Evolutionary conservation across 164 flowering plant genomes (phyloP).

Genomic region (Akebia trifoliata): DNA sequence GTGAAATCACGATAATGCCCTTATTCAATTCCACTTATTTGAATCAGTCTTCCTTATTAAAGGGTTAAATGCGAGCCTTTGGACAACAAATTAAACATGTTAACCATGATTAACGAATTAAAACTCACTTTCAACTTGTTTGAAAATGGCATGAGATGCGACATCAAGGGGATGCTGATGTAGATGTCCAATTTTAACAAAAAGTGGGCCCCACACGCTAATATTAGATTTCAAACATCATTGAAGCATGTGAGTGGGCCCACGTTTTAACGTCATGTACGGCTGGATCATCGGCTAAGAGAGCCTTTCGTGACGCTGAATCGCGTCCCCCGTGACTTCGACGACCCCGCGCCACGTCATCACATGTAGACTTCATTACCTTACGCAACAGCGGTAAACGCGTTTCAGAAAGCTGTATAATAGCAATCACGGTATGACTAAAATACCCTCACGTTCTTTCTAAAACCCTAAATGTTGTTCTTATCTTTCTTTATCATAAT

Average conservation of each 20-base stretch:
- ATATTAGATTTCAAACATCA: background rate
- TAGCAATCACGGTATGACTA: no score
- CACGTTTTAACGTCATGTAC: conserved; percentile 28
- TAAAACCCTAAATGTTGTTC: no score
- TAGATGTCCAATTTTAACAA: no score
- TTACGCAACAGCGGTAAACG: no score
- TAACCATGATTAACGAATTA: background rate
- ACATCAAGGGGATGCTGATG: background rate
- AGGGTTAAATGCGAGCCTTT: no score
- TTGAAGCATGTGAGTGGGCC: conserved; percentile 10
- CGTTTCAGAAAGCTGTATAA: no score
- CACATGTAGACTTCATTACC: no score
- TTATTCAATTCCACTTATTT: background rate
- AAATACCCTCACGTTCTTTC: no score
- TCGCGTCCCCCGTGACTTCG: conserved; percentile 22
- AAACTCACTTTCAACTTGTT: background rate
- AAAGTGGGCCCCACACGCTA: background rate
- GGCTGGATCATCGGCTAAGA: conserved; percentile 40
- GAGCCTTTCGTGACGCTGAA: conserved; percentile 13
- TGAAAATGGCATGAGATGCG: background rate
- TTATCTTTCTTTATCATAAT: no score
- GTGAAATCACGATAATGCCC: background rate
- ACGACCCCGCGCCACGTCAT: background rate
- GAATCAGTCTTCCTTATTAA: background rate
- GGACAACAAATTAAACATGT: background rate